Percentiles rank a stretch among this genome's conserved stretches.
These are phyloP conservation scores for Harringtonia aguacate DNA, from an alignment of 2,329 filamentous ascomycete species.

Conservation along the genomic window DNA sequence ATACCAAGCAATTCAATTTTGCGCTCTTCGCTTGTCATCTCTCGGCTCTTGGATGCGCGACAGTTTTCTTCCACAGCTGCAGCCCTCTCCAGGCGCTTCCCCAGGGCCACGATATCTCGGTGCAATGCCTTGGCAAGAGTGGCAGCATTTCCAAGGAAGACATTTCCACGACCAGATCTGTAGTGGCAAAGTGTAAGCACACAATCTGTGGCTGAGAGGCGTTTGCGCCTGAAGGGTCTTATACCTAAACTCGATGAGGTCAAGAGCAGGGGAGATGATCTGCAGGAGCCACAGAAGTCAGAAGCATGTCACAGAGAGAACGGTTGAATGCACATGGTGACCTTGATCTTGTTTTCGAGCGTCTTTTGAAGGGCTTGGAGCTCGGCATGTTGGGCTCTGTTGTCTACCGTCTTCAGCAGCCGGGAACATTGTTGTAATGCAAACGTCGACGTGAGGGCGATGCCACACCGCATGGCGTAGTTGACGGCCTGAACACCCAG, in stretches of 20 bases:
- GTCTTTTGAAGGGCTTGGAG: constrained; percentile 60
- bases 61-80: constrained; percentile 50
- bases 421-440: constrained; percentile 74
- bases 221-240: neutral
- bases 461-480: constrained; percentile 81
- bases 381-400: constrained; percentile 56
- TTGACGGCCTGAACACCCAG: constrained; percentile 68
- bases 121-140: constrained; percentile 73
- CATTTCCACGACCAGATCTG: constrained; percentile 41
- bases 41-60: constrained; percentile 29
- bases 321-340: constrained; percentile 18
- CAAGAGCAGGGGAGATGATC: constrained; percentile 83
- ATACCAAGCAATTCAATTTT: constrained; percentile 58
- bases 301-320: neutral
- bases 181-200: neutral
- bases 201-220: neutral
- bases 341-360: constrained; percentile 77
- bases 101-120: constrained; percentile 71
- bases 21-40: constrained; percentile 41
- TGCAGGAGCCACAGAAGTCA: constrained; percentile 20
- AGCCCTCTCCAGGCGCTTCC: constrained; percentile 60
- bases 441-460: constrained; percentile 75
- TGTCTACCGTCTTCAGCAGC: constrained; percentile 66
- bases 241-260: constrained; percentile 83
- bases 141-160: constrained; percentile 69